Conservation (phyloP, 768 basidiomycete genomes). For the Leccinum pellstonianum region DNA sequence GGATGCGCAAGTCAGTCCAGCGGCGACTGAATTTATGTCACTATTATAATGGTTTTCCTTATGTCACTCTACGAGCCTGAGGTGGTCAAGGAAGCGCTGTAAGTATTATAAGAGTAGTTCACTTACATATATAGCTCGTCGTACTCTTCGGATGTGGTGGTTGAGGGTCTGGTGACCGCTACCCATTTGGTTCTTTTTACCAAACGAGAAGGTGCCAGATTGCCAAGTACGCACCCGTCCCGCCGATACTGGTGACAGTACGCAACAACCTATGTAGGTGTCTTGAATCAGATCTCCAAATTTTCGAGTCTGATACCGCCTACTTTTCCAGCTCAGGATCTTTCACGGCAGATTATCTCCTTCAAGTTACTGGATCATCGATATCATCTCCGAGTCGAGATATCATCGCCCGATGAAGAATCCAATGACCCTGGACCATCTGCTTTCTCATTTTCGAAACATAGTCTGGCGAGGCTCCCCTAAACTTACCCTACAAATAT, state of each 20-base stretch:
- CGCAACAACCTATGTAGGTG: not conserved
- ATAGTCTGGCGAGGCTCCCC: slow-evolving; percentile 6
- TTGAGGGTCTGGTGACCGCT: not conserved
- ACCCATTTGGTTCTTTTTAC: not conserved
- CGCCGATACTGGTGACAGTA: not conserved
- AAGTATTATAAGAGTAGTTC: too few species aligned
- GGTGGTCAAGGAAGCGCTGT: too few species aligned
- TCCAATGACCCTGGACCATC: not conserved
- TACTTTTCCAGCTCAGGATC: not conserved
- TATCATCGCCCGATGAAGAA: not conserved
- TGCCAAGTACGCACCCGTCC: too few species aligned
- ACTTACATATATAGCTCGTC: too few species aligned
- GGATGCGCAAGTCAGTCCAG: too few species aligned
- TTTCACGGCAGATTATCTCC: not conserved
- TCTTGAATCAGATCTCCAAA: not conserved
- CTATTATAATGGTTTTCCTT: too few species aligned
- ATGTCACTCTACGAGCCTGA: too few species aligned
- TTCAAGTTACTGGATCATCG: not conserved
- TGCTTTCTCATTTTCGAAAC: not conserved
- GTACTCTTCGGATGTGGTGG: too few species aligned
- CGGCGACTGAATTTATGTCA: too few species aligned
- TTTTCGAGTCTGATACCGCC: not conserved
- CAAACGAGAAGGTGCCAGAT: not conserved
- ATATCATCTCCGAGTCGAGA: not conserved
- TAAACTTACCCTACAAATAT: not conserved